Conservation (phyloP, 164 flowering plant genomes). For the Tetrastigma voinierianum region DNA sequence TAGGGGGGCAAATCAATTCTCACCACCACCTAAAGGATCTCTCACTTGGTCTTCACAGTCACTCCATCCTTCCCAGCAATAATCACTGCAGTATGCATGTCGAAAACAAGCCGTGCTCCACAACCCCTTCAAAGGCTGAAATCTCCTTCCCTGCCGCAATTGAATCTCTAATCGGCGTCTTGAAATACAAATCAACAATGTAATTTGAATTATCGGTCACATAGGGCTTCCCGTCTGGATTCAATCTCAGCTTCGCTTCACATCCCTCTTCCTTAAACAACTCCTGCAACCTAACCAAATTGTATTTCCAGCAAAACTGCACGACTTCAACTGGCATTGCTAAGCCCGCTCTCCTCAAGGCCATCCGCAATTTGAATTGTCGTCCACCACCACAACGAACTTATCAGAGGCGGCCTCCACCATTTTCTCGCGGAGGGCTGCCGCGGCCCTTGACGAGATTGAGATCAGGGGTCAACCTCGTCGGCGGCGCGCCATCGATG, state of each 20-base stretch:
- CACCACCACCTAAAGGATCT: slow-evolving; percentile 6
- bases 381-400: slow-evolving; percentile 57
- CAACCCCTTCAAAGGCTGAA: slow-evolving; percentile 70
- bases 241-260: slow-evolving; percentile 67
- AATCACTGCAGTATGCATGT: slow-evolving; percentile 82
- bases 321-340: slow-evolving; percentile 65
- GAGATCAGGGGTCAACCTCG: slow-evolving; percentile 56
- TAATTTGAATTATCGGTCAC: slow-evolving; percentile 81
- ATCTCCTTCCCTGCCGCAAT: slow-evolving; percentile 68
- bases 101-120: slow-evolving; percentile 88
- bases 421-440: slow-evolving; percentile 61
- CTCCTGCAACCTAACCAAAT: slow-evolving; percentile 51
- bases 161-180: slow-evolving; percentile 67
- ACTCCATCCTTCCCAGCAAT: slow-evolving; percentile 59
- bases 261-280: slow-evolving; percentile 63
- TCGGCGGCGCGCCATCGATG: slow-evolving; percentile 70
- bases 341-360: slow-evolving; percentile 52
- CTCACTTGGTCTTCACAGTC: slow-evolving; percentile 44
- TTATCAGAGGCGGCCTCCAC: slow-evolving; percentile 57
- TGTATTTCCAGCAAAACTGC: slow-evolving; percentile 61
- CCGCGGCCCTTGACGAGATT: slow-evolving; percentile 61
- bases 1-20: slow-evolving; percentile 1
- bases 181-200: slow-evolving; percentile 80
- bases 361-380: slow-evolving; percentile 44
- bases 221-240: slow-evolving; percentile 64